Percentiles rank a stretch among this genome's conserved stretches.
These are phyloP conservation scores for Lodderomyces orthopsilosis DNA, from an alignment of 1,139 yeast genomes.

Conservation along the genomic window DNA sequence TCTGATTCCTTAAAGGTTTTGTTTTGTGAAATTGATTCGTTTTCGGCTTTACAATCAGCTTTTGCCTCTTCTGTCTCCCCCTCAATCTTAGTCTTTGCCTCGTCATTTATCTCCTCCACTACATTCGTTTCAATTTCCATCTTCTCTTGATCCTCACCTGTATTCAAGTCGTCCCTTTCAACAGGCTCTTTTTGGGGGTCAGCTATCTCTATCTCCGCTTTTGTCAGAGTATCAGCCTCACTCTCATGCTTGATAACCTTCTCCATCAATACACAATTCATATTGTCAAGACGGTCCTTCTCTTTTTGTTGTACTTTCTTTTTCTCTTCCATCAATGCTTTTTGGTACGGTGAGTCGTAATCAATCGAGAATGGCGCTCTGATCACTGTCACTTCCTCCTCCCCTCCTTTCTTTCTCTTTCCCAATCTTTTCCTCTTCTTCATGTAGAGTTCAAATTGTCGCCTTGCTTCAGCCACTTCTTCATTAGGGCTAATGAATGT, in stretches of 20 bases:
- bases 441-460: conserved; percentile 21
- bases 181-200: neutral
- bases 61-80: conserved; percentile 1
- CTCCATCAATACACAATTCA: conserved; percentile 9
- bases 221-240: conserved; percentile 27
- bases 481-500: conserved; percentile 47
- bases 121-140: neutral
- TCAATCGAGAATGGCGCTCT: conserved; percentile 40
- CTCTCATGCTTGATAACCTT: conserved; percentile 22
- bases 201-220: neutral
- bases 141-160: neutral
- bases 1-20: neutral
- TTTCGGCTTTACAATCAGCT: no score
- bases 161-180: neutral
- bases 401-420: conserved; percentile 18
- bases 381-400: conserved; percentile 15
- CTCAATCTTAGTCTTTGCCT: neutral
- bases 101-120: neutral
- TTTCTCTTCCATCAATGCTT: conserved; percentile 21
- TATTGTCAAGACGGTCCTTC: conserved; percentile 12
- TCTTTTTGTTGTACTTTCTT: conserved; percentile 14
- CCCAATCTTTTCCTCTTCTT: conserved; percentile 41
- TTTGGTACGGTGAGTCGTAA: conserved; percentile 33
- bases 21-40: neutral
- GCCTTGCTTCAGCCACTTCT: conserved; percentile 49